Percentiles rank a stretch among this genome's conserved stretches.
Conservation (phyloP, 768 basidiomycete genomes). For the Auricularia heimuer region DNA sequence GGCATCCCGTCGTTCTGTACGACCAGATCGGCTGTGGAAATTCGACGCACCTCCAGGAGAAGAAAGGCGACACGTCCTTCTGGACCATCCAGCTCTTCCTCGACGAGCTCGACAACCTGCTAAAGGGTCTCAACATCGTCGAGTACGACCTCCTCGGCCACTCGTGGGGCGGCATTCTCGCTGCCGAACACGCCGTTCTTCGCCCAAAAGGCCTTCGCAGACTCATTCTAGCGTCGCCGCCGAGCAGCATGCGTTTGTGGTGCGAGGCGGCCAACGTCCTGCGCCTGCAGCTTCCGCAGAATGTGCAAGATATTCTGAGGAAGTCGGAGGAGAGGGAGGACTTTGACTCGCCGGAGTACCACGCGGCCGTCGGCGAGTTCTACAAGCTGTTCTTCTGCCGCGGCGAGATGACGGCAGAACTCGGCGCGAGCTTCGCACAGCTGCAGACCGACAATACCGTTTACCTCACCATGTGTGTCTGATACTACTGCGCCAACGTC, state of each 20-base stretch:
- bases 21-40: slow-evolving; percentile 11
- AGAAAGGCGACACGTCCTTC: slow-evolving; percentile 8
- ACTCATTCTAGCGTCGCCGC: slow-evolving; percentile 6
- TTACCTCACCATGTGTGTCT: slow-evolving; percentile 4
- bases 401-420: slow-evolving; percentile 1
- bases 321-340: slow-evolving; percentile 3
- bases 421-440: background rate
- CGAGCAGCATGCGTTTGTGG: slow-evolving; percentile 4
- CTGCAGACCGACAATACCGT: slow-evolving; percentile 6
- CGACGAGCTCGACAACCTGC: slow-evolving; percentile 9
- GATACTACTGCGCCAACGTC: background rate
- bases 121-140: slow-evolving; percentile 6
- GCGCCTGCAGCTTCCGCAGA: slow-evolving; percentile 5
- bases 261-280: slow-evolving; percentile 3
- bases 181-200: slow-evolving; percentile 1
- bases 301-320: slow-evolving; percentile 4
- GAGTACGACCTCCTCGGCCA: slow-evolving; percentile 7
- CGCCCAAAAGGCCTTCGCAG: slow-evolving; percentile 7
- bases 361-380: slow-evolving; percentile 5
- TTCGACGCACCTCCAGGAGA: slow-evolving; percentile 9
- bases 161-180: slow-evolving; percentile 10
- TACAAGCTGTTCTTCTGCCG: slow-evolving; percentile 4
- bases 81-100: slow-evolving; percentile 10
- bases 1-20: slow-evolving; percentile 8
- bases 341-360: slow-evolving; percentile 5